These are phyloP conservation scores for Aspergillus sp. DNA, from an alignment of 2,329 filamentous ascomycete genomes.

Conservation along the genomic window DNA sequence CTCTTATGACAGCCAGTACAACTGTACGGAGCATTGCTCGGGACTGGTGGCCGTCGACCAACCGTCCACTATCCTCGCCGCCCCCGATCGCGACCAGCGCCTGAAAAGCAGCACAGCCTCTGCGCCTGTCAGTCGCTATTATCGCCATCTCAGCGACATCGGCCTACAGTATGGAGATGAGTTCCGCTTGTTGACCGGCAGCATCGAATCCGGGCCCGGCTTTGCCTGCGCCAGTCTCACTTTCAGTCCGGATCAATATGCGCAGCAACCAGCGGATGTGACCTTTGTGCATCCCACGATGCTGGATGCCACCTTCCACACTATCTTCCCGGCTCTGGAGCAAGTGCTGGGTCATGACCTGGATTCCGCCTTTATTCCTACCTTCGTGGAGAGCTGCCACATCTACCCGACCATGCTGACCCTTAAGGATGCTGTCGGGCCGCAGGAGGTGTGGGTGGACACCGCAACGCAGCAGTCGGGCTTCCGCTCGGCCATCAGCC, in stretches of 20 bases:
- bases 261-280: not conserved
- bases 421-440: not conserved
- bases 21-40: slow-evolving; percentile 1
- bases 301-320: slow-evolving; percentile 1
- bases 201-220: not conserved
- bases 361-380: not conserved
- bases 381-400: not conserved
- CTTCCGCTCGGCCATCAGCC: not conserved
- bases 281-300: slow-evolving; percentile 1
- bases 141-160: not conserved
- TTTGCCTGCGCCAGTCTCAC: not conserved
- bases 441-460: not conserved
- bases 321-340: slow-evolving; percentile 2
- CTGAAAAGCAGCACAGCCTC: not conserved
- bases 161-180: slow-evolving; percentile 2
- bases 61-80: not conserved
- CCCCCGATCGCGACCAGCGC: not conserved
- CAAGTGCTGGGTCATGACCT: not conserved
- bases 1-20: not conserved
- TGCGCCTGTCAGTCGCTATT: not conserved
- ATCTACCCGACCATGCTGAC: not conserved
- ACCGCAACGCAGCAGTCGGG: not conserved
- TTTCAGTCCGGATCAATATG: not conserved
- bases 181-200: not conserved
- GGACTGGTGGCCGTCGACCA: not conserved